Conservation (phyloP, 139 green algal genomes). For the Micromonas commoda region DNA sequence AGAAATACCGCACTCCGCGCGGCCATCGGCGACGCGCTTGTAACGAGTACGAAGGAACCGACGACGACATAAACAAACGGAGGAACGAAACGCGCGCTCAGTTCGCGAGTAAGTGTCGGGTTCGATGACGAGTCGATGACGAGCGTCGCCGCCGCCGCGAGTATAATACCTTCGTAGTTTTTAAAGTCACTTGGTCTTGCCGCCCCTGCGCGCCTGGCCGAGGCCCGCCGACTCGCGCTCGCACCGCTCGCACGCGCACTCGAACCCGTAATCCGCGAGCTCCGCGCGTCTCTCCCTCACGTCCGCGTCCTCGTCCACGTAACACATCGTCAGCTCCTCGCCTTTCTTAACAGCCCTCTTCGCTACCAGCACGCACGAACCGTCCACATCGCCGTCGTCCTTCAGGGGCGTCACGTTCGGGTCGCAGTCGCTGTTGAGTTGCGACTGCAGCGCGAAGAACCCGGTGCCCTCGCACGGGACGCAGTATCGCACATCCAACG, state of each 20-base stretch:
- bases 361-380: slow-evolving; percentile 41
- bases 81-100: too few relatives aligned
- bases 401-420: slow-evolving; percentile 65
- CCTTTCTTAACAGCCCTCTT: slow-evolving; percentile 30
- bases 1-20: too few relatives aligned
- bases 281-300: slow-evolving; percentile 42
- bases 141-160: too few relatives aligned
- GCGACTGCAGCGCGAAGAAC: slow-evolving; percentile 79
- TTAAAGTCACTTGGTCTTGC: background rate
- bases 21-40: too few relatives aligned
- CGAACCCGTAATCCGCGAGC: slow-evolving; percentile 77
- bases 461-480: slow-evolving; percentile 61
- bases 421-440: slow-evolving; percentile 82
- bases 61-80: too few relatives aligned
- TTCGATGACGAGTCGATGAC: background rate
- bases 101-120: too few relatives aligned
- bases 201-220: background rate
- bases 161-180: background rate
- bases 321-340: slow-evolving; percentile 41
- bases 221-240: slow-evolving; percentile 14
- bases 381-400: slow-evolving; percentile 35
- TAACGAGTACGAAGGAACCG: too few relatives aligned
- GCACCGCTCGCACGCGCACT: slow-evolving; percentile 55
- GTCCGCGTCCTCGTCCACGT: slow-evolving; percentile 54
- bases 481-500: slow-evolving; percentile 57